Evolutionary conservation across 345 rosid species (phyloP), one percentile per base, ranked within the genome.

Genomic region (Reutealis trisperma): DNA sequence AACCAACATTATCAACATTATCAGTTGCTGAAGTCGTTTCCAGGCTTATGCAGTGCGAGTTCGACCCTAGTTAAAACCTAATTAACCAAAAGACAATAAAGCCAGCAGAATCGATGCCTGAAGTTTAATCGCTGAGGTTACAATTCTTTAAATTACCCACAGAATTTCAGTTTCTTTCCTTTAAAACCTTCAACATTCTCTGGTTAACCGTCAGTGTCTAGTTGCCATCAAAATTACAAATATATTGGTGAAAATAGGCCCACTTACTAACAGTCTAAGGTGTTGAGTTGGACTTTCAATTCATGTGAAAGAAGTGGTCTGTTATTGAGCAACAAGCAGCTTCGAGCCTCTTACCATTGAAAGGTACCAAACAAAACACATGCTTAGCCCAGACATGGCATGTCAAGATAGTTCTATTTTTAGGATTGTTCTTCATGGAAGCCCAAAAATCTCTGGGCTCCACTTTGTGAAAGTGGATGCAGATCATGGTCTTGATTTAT

Each of bases 311-410:
- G 37, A 1, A 72, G 22, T 9, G 42, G 42, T 9, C 60, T 73
- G 27, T 18, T 27, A 19, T 10, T 25, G 76, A 59, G 76, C 44
- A 21, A 63, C 45, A 73, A 9, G 5, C 10, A 22, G 14, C 1
- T 7, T 25, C 15, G 27, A 15, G 30, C 30, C 7, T 47, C 71
- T 16, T 21, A 12, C 6, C 12, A 24, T 44, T 44, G 37, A 25
- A 7, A 25, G 58, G 27, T 8, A 18, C 73, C 22, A 47, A 44
- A 24, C 32, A 27, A 27, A 73, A 47, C 66, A 21, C 59, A 51
- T 62, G 62, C n/a, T 74, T 21, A 30, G 73, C 10, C 27, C 69
- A 74, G 77, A 74, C 60, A 74, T 47, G 60, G 58, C 44, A 45
- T 73, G 58, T 60, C 57, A 60, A 22, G 22, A 1, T 45, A 37